A percentile compares a stretch with the other conserved stretches of the same genome.
phyloP scores from a whole-genome alignment of 108 stramenopile species.

The Nitzschia sp. region DNA sequence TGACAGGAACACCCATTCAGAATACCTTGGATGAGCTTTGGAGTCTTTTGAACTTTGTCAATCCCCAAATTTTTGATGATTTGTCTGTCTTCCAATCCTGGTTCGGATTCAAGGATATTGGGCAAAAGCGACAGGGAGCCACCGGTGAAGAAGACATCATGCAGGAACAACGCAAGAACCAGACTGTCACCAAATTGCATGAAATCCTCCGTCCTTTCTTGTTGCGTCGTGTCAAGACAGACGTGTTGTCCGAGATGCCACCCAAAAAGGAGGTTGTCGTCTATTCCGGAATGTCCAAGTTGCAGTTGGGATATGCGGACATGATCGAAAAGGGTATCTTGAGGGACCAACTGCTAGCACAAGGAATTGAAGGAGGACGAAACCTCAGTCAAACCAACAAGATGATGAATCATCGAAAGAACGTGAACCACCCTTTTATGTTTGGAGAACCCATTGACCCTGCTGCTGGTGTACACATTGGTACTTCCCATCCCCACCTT shows the following conservation, averaged over 20 bases:
- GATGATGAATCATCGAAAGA: slow-evolving; percentile 95
- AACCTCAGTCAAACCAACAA: slow-evolving; percentile 89
- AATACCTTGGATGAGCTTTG: slow-evolving; percentile 94
- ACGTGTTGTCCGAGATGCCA: slow-evolving; percentile 89
- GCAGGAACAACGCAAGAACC: slow-evolving; percentile 81
- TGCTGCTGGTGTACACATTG: slow-evolving; percentile 71
- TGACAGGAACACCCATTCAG: slow-evolving; percentile 99
- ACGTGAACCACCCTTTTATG: slow-evolving; percentile 95
- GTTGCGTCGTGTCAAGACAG: slow-evolving; percentile 89
- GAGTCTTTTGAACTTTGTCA: slow-evolving; percentile 98
- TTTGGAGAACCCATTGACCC: slow-evolving; percentile 94
- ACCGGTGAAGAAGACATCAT: slow-evolving; percentile 89
- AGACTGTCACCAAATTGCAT: slow-evolving; percentile 94
- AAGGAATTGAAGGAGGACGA: slow-evolving; percentile 72
- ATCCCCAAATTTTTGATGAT: slow-evolving; percentile 97
- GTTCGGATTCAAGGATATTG: slow-evolving; percentile 98
- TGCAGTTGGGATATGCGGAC: slow-evolving; percentile 84
- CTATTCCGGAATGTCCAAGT: slow-evolving; percentile 90
- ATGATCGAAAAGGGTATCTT: slow-evolving; percentile 82
- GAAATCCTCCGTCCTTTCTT: slow-evolving; percentile 96
- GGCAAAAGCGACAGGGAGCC: slow-evolving; percentile 81
- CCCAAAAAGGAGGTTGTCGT: slow-evolving; percentile 96
- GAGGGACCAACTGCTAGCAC: slow-evolving; percentile 65
- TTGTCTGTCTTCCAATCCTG: slow-evolving; percentile 94
- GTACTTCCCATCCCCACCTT: slow-evolving; percentile 86